Evolutionary conservation across 192 early-diverging fungal species (phyloP).

Genomic region (Backusella tuberculispora): DNA sequence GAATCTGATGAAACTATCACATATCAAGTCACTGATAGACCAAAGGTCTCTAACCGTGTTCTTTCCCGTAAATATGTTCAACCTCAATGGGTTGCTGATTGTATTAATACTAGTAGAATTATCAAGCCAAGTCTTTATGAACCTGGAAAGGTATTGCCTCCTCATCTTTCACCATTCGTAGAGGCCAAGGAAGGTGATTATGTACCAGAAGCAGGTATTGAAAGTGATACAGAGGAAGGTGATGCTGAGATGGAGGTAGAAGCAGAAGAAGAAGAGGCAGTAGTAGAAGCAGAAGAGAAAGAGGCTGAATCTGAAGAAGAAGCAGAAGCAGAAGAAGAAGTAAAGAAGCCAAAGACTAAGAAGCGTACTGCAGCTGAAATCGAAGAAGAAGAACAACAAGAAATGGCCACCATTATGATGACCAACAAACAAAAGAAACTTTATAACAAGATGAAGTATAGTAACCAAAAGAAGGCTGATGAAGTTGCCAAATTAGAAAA

Average conservation of each 20-base stretch:
- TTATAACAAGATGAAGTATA: constrained; percentile 78
- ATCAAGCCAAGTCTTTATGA: constrained; percentile 68
- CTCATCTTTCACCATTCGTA: constrained; percentile 95
- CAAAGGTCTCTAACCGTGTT: constrained; percentile 64
- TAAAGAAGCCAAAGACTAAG: constrained; percentile 53
- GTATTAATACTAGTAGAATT: constrained; percentile 83
- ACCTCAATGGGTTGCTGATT: constrained; percentile 99
- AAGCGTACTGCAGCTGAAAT: constrained; percentile 54
- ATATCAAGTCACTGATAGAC: constrained; percentile 88
- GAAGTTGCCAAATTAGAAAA: constrained; percentile 50
- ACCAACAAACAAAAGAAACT: constrained; percentile 79
- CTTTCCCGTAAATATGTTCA: constrained; percentile 81
- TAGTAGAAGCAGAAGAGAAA: constrained; percentile 56
- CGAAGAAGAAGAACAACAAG: constrained; percentile 68
- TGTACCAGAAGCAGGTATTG: constrained; percentile 61
- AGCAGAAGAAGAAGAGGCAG: constrained; percentile 40
- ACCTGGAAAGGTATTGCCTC: constrained; percentile 81
- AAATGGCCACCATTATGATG: constrained; percentile 88
- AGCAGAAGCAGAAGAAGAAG: constrained; percentile 68
- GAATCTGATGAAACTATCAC: constrained; percentile 88
- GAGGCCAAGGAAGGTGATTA: constrained; percentile 86
- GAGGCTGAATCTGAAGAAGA: constrained; percentile 50
- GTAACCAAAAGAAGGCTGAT: constrained; percentile 69
- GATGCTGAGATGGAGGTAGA: constrained; percentile 45
- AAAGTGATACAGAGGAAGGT: constrained; percentile 46